Evolutionary conservation across 139 green algal species (phyloP), one percentile per base, ranked within the genome.

Genomic region (Coccomyxa sp.): DNA sequence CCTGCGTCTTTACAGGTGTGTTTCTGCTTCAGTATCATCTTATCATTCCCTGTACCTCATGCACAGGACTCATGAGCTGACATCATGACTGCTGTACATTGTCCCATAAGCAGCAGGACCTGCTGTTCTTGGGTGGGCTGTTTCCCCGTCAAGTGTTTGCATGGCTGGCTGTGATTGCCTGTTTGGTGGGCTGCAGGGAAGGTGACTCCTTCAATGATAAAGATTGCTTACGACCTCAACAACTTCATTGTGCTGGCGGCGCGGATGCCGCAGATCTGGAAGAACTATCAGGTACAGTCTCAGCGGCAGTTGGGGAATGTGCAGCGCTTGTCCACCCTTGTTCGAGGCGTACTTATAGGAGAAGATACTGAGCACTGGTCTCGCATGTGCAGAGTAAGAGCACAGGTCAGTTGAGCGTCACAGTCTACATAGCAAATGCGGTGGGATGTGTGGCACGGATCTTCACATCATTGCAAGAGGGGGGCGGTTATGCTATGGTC

Each of bases 401-500:
- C 78, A 97, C 92, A 3, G 92, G 92, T 0, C 85, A 94, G 78
- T 82, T 95, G n/a, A 89, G 79, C 70, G 75, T 90, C 33, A 85
- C 92, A 70, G 95, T 91, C 8, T 88, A 87, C 44, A 72, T 55
- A 16, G 86, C 93, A 55, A 95, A 95, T 79, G 78, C 86, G 4
- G 73, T 84, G 0, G 92, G 92, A 35, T 86, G 85, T 37, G 31
- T 89, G 6, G 89, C 87, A 2, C 82, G 92, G 31, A 85, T 96
- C 6, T 96, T 95, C 82, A 97, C 92, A 5, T 88, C 81, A 3
- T 64, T 91, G 8, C 84, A 95, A 69, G 91, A 95, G 54, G 76
- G 81, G 3, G 89, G 80, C 27, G 92, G 92, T 0, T 29, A 80
- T 0, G 85, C 90, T 29, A 96, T 97, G 92, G 41, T 95, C 54